Base-by-base conservation (phyloP, 106 monocot species). In the Posidonia australis region DNA sequence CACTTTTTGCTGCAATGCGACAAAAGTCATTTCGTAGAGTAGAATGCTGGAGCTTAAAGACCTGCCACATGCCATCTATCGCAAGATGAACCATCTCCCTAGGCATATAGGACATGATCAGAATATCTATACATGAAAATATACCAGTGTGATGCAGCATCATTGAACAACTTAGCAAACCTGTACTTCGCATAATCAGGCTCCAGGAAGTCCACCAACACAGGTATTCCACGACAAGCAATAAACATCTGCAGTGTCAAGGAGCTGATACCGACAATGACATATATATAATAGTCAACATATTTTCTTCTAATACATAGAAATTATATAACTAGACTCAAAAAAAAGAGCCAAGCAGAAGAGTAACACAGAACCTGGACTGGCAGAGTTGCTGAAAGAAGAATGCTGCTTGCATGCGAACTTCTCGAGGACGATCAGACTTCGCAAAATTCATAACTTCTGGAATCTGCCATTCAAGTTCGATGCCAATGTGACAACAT, bases 21-120 rank as follows among this genome's bases (percentile, higher is more conserved):
- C 92, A 88, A 43, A 92, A 92, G 63, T 88, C 88, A 72, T 92
- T 88, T 58, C 85, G 75, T 41, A 67, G 80, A 57, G 75, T 82
- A 42, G 84, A 80, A 19, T 85, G 84, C 66, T 88, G 82, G 23
- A 92, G 77, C 60, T 88, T 88, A 81, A 92, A 88, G 29, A 92
- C 88, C 69, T 88, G 92, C 88, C 92, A 92, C 77, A 92, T 92
- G 63, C 88, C 87, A 85, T 92, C 92, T 28, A 92, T 85, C 2
- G 92, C 88, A 47, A 92, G 76, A 78, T 92, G 92, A 67, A 92
- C 92, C 92, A 92, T 85, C 71, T 88, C 88, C 78, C 92, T 92
- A 74, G 26, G 61, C 23, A 78, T 43, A 41, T 47, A 27, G 46
- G 36, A 62, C 20, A 51, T 1, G 43, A 43, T 80, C 26, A 73